Evolutionary conservation across 108 stramenopile species (phyloP).

Genomic region (Epipyxis sp.): DNA sequence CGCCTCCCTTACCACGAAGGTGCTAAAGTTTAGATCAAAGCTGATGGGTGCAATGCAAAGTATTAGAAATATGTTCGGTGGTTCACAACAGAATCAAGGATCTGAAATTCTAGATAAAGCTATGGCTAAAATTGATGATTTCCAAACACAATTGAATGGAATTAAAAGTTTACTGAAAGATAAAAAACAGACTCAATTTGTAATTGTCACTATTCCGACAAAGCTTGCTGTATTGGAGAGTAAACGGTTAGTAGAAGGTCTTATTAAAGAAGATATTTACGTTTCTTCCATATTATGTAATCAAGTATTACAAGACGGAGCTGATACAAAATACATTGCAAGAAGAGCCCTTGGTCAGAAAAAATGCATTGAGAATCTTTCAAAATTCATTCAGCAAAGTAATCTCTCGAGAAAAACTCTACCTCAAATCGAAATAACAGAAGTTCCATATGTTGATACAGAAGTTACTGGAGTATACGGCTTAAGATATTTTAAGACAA

Average conservation of each 20-base stretch:
- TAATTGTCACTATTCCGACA: slow-evolving; percentile 86
- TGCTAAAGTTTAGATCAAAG: neutral
- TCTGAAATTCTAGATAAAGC: slow-evolving; percentile 59
- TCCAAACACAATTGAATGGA: slow-evolving; percentile 60
- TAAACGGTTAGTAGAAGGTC: slow-evolving; percentile 59
- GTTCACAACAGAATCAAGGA: neutral
- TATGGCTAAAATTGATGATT: slow-evolving; percentile 63
- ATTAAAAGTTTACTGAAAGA: slow-evolving; percentile 59
- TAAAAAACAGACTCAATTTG: slow-evolving; percentile 62
- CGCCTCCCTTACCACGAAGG: neutral
- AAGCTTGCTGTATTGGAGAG: slow-evolving; percentile 73
- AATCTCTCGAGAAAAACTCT: neutral
- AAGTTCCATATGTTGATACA: slow-evolving; percentile 8
- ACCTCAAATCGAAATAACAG: neutral
- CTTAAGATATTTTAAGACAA: neutral
- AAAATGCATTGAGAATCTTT: neutral
- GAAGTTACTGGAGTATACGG: slow-evolving; percentile 9
- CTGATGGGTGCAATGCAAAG: neutral
- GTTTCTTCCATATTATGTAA: slow-evolving; percentile 8
- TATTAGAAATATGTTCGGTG: neutral
- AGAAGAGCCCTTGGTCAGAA: neutral
- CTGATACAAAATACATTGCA: neutral
- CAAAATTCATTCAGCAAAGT: neutral
- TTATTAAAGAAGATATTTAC: neutral
- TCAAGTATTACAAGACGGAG: slow-evolving; percentile 1